Evolutionary conservation across 129 eudicot genomes (phyloP).

Genomic region (carrot (Daucus carota)): DNA sequence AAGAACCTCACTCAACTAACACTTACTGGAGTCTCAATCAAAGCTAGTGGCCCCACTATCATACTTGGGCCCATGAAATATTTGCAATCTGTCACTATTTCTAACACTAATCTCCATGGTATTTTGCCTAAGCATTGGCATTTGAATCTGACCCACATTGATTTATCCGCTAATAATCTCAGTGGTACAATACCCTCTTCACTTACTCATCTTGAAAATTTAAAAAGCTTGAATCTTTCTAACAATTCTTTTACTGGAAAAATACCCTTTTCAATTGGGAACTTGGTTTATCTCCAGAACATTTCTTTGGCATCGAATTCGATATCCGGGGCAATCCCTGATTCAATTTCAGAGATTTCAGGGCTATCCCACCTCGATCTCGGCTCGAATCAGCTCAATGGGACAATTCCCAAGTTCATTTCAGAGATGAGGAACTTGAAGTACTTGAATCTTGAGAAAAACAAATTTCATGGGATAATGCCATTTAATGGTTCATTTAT

Average conservation of each 20-base stretch:
- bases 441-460: constrained; percentile 78
- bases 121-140: constrained; percentile 72
- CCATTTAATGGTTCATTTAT: constrained; percentile 80
- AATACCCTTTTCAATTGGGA: constrained; percentile 10
- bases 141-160: constrained; percentile 51
- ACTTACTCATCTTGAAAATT: constrained; percentile 45
- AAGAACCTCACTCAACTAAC: constrained; percentile 42
- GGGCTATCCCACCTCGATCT: constrained; percentile 61
- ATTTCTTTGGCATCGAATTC: constrained; percentile 7
- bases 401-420: constrained; percentile 64
- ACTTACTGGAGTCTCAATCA: constrained; percentile 39
- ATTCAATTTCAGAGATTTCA: constrained; percentile 41
- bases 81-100: constrained; percentile 37
- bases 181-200: constrained; percentile 67
- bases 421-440: constrained; percentile 55
- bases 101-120: constrained; percentile 62
- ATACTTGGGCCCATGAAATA: constrained; percentile 44
- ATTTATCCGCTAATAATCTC: constrained; percentile 60
- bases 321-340: constrained; percentile 26
- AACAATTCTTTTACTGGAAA: constrained; percentile 43
- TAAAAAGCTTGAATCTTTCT: constrained; percentile 51
- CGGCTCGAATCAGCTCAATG: constrained; percentile 63
- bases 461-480: constrained; percentile 73
- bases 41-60: constrained; percentile 65
- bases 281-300: not conserved